phyloP scores from a whole-genome alignment of 2,329 filamentous ascomycete genomes.

The Pyricularia sp. region DNA sequence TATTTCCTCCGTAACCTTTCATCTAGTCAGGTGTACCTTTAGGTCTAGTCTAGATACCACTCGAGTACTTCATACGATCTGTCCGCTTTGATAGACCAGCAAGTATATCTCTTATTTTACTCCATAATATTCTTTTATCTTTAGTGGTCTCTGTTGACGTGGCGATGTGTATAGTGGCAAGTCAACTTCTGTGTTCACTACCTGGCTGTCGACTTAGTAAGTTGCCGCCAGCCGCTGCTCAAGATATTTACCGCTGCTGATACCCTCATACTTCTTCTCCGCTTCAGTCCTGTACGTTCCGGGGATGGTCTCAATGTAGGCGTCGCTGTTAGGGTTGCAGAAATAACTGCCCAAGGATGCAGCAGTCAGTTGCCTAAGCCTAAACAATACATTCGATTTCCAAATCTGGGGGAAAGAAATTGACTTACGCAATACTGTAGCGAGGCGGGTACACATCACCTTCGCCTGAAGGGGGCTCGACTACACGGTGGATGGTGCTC shows the following conservation, averaged over 20 bases:
- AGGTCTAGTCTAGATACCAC: too few species aligned
- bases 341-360: conserved; percentile 52
- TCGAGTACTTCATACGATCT: too few species aligned
- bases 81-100: too few species aligned
- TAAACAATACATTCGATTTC: too few species aligned
- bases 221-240: conserved; percentile 70
- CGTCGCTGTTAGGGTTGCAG: conserved; percentile 76
- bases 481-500: conserved; percentile 82
- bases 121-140: not conserved
- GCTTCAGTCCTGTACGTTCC: conserved; percentile 57
- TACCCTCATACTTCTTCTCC: conserved; percentile 69
- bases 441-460: conserved; percentile 58
- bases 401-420: too few species aligned
- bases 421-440: conserved; percentile 71
- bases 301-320: conserved; percentile 69
- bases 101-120: not conserved
- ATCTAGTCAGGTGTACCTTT: too few species aligned
- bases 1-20: too few species aligned
- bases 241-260: conserved; percentile 75
- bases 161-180: not conserved
- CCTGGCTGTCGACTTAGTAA: conserved; percentile 32
- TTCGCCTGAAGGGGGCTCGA: conserved; percentile 60
- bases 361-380: not conserved
- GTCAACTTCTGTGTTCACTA: not conserved
- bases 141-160: not conserved